phyloP scores from a whole-genome alignment of 2,329 filamentous ascomycete genomes.

The Tolypocladium tropicale region DNA sequence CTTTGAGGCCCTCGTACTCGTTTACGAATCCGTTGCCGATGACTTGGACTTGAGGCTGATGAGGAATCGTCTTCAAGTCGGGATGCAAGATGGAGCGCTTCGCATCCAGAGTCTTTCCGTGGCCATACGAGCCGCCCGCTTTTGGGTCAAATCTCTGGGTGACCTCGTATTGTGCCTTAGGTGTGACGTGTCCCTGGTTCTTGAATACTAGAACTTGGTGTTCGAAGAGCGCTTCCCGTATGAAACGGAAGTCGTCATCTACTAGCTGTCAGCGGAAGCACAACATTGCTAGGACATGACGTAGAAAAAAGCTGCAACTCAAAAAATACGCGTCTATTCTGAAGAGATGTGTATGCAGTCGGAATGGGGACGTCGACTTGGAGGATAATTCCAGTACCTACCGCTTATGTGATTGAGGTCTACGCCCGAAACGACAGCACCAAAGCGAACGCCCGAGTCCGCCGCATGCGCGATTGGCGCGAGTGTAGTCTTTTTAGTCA shows the following conservation, averaged over 20 bases:
- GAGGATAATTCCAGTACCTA: neutral
- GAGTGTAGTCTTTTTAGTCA: neutral
- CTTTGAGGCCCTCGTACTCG: neutral
- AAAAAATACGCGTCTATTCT: neutral
- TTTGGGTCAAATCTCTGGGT: conserved; percentile 64
- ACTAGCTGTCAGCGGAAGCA: neutral
- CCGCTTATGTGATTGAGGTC: neutral
- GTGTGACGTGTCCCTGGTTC: neutral
- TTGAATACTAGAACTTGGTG: neutral
- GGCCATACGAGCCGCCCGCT: conserved; percentile 55
- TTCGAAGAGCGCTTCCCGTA: neutral
- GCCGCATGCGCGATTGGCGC: neutral
- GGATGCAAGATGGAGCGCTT: conserved; percentile 60
- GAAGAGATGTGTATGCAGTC: neutral
- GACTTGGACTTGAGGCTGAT: conserved; percentile 51
- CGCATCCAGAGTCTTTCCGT: conserved; percentile 62
- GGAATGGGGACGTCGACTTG: neutral
- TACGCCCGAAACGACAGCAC: neutral
- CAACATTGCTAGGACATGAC: neutral
- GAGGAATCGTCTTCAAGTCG: conserved; percentile 69
- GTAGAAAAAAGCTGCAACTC: neutral
- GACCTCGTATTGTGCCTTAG: conserved; percentile 55
- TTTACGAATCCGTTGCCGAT: neutral
- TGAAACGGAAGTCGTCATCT: neutral
- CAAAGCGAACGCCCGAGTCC: neutral